Base-by-base conservation (phyloP, 352 stramenopile species). In the Globisporangium alternatum region DNA sequence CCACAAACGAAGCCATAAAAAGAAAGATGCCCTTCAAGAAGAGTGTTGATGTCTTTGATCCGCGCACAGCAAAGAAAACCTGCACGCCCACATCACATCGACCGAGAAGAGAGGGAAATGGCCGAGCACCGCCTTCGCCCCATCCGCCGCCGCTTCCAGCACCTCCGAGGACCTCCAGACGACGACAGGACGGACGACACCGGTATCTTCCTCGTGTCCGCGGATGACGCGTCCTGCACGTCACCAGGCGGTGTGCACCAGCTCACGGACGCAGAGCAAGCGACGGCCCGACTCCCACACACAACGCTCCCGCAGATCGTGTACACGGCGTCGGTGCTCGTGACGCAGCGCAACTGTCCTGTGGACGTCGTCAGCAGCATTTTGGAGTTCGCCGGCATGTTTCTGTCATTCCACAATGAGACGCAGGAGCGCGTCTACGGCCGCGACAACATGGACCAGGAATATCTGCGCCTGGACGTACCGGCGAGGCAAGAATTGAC, bases 401-500 rank as follows among this genome's bases (percentile, higher is more conserved):
- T 83, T 6, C 57, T 90, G 17, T 66, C 68, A 5, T 84, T 90
- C 57, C 67, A 88, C 43, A 60, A 60, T 0, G 65, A 80, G 31
- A 85, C 73, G 5, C 60, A 60, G 0, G 72, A 80, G 51, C 48
- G 66, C 3, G 60, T 49, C n/a, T 54, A 59, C 25, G 81, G 74
- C 8, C 57, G 41, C 12, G 63, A 60, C 39, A 56, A 88, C 56
- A 86, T 87, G 77, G 79, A 90, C 37, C 70, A 86, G 13, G 70
- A 85, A 13, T 92, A 90, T 61, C 22, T 89, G 57, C 56, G 64
- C 41, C 60, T 88, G 54, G 61, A 71, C 21, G 45, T 89, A 4
- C 77, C 82, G 44, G 65, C 33, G n/a, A 60, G 17, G 1, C 62
- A 77, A 22, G 62, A 79, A 8, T 53, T 85, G 35, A 19, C 55